phyloP scores from a whole-genome alignment of 441 rosid species.

The Brassica balearica region DNA sequence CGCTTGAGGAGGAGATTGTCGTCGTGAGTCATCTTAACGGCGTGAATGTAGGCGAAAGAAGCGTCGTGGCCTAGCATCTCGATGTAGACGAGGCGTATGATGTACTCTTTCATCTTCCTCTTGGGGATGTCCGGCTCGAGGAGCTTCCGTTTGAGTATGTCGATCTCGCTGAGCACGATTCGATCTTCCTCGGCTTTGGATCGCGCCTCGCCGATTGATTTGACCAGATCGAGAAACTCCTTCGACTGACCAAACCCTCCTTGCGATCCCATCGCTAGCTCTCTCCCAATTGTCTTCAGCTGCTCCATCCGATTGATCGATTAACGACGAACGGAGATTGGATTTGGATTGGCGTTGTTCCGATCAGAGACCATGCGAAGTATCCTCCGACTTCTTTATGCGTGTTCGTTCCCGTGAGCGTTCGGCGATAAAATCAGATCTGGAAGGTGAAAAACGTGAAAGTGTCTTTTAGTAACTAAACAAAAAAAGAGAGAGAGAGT shows the following conservation, averaged over 20 bases:
- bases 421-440: conserved; percentile 39
- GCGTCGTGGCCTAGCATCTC: conserved; percentile 99
- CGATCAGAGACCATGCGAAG: conserved; percentile 30
- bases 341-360: neutral
- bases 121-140: conserved; percentile 90
- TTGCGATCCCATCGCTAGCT: conserved; percentile 98
- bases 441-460: conserved; percentile 39
- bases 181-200: conserved; percentile 99
- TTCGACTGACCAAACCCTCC: conserved; percentile 96
- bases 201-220: conserved; percentile 98
- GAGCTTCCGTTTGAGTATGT: conserved; percentile 83
- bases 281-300: conserved; percentile 93
- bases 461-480: conserved; percentile 20
- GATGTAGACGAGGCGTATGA: conserved; percentile 81
- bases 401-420: conserved; percentile 14
- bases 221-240: conserved; percentile 95
- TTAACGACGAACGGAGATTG: conserved; percentile 7
- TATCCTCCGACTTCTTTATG: neutral
- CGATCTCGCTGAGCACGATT: conserved; percentile 90
- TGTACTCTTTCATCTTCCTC: conserved; percentile 96
- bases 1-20: conserved; percentile 82
- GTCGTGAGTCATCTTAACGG: conserved; percentile 99
- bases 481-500: neutral
- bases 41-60: conserved; percentile 95
- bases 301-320: conserved; percentile 68